A percentile compares a stretch with the other conserved stretches of the same genome.
Evolutionary conservation across 345 rosid genomes (phyloP).

Genomic region (Combretum micranthum): DNA sequence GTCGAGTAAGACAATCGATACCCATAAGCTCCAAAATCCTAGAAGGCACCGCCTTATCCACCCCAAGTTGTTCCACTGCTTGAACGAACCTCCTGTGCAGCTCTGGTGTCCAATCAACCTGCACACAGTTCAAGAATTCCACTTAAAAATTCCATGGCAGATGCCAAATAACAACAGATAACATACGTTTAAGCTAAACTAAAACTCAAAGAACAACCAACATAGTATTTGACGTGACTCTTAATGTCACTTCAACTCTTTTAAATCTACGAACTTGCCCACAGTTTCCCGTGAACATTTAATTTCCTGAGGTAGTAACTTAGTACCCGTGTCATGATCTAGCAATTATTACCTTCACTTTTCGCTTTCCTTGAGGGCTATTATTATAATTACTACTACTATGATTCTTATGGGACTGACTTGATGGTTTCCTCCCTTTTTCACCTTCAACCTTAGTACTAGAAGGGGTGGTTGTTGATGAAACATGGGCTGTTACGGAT

Average conservation of each 20-base stretch:
- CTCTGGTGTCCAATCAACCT: conserved; percentile 99
- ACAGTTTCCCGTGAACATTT: no score
- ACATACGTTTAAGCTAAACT: no score
- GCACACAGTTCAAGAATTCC: neutral
- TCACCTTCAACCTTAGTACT: conserved; percentile 26
- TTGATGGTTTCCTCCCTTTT: conserved; percentile 43
- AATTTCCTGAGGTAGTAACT: no score
- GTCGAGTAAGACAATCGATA: conserved; percentile 89
- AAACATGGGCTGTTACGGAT: conserved; percentile 17
- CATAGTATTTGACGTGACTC: no score
- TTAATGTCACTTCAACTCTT: no score
- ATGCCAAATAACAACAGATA: no score
- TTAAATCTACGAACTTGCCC: no score
- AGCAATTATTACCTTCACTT: conserved; percentile 38
- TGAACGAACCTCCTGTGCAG: conserved; percentile 91
- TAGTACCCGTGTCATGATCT: no score
- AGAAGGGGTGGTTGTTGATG: neutral
- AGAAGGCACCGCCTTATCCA: conserved; percentile 98
- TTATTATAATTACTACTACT: no score
- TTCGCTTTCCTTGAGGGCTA: conserved; percentile 45
- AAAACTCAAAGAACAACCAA: no score
- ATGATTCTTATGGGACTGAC: conserved; percentile 21
- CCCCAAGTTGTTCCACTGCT: conserved; percentile 95
- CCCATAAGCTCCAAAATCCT: conserved; percentile 92
- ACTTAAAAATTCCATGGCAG: neutral